Evolutionary conservation across 768 basidiomycete species (phyloP), one percentile per base, ranked within the genome.

Genomic region (Tubosaeta sp.): DNA sequence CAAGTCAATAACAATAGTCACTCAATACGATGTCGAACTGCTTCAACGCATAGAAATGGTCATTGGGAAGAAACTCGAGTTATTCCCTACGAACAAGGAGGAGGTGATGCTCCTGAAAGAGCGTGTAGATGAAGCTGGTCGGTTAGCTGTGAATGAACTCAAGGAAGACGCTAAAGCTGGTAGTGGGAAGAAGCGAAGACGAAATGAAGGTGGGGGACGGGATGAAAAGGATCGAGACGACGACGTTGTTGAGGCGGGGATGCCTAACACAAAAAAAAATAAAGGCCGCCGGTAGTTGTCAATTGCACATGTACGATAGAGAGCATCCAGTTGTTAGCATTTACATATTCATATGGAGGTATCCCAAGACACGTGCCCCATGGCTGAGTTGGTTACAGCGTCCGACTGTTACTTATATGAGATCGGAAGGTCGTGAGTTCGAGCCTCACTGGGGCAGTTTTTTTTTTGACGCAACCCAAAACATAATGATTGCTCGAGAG

Each of bases 11-110:
- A 97, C 95, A n/a, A 81, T 99, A 38, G 94, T 97, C 22, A 92
- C 95, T 6, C 97, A 99, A 71, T 99, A 98, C 69, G 97, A 99
- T 59, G 93, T 99, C 50, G 97, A 98, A 71, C 79, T 97, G 42
- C 72, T 97, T 5, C 93, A 97, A 69, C 86, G 97, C 9, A 97
- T 98, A 64, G 97, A 99, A 69, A 77, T 82, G 19, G 93, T 95
- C 7, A 84, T 88, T 19, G 94, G 83, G 37, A 95, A 95, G 73
- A 90, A 93, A 70, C 88, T 99, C 84, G 86, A 86, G 47, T 72
- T 87, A 34, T 98, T 88, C 77, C 85, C 85, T 10, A 85, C 86
- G 1, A 91, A 93, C 63, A 82, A 87, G 53, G 90, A 95, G 64
- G 94, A 97, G 57, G 83, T 97, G 19, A 85, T 87, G 33, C 73